Evolutionary conservation across 495 filamentous ascomycete genomes (phyloP).

Genomic region (Thermochaetoides thermophila): DNA sequence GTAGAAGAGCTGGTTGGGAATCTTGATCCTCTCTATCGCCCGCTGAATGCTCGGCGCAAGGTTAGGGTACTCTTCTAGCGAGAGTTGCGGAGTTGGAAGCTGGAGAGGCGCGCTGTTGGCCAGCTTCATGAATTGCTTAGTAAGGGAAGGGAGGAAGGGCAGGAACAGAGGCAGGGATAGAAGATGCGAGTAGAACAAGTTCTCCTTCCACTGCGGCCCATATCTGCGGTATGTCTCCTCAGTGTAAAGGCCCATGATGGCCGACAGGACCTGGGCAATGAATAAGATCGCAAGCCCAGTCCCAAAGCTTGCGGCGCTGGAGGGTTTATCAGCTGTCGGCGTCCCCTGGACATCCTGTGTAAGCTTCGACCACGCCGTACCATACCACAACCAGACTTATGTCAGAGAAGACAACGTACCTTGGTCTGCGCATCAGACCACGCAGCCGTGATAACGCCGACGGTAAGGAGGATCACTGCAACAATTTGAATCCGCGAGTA

Average conservation of each 20-base stretch:
- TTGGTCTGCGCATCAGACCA: conserved; percentile 77
- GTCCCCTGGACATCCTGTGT: conserved; percentile 15
- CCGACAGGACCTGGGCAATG: conserved; percentile 76
- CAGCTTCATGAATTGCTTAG: conserved; percentile 34
- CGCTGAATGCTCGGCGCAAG: conserved; percentile 16
- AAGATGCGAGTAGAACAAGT: conserved; percentile 83
- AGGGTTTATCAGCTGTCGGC: conserved; percentile 11
- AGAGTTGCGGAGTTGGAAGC: conserved; percentile 17
- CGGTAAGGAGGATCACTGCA: conserved; percentile 65
- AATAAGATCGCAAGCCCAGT: conserved; percentile 73
- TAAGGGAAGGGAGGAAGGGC: conserved; percentile 38
- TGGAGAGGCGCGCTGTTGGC: conserved; percentile 32
- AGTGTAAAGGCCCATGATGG: conserved; percentile 89
- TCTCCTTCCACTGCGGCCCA: conserved; percentile 88
- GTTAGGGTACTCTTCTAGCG: conserved; percentile 15
- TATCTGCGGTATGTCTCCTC: conserved; percentile 75
- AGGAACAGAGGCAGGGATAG: conserved; percentile 58
- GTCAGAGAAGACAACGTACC: conserved; percentile 27
- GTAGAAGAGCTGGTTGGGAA: conserved; percentile 60
- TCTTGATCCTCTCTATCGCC: conserved; percentile 23
- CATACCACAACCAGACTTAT: too few relatives aligned
- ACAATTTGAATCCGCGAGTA: conserved; percentile 69
- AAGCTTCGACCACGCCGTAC: conserved; percentile 7
- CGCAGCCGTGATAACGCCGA: conserved; percentile 74
- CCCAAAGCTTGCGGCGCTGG: conserved; percentile 34